phyloP scores from a whole-genome alignment of 768 basidiomycete species.

The Phlegmacium glaucopus region DNA sequence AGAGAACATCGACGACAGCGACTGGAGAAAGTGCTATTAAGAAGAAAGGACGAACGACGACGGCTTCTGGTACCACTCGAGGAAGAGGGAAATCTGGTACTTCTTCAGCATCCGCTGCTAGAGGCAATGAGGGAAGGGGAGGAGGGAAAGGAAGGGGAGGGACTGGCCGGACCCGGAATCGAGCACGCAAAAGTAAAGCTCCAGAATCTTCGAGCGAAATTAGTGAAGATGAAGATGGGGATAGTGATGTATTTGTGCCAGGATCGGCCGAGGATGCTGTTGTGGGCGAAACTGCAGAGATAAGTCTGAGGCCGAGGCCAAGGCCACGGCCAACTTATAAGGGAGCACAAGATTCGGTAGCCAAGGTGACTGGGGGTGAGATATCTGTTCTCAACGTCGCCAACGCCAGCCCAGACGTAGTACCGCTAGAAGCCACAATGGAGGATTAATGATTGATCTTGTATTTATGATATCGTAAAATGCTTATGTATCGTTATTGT shows the following conservation, averaged over 20 bases:
- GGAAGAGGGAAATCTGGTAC: slow-evolving; percentile 6
- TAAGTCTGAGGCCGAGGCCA: slow-evolving; percentile 32
- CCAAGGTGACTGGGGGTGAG: no score
- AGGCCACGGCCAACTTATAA: slow-evolving; percentile 24
- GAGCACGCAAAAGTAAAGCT: slow-evolving; percentile 3
- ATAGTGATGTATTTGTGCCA: slow-evolving; percentile 1
- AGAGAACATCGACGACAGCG: background rate
- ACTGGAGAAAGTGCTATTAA: slow-evolving; percentile 11
- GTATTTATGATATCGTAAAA: no score
- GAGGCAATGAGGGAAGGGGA: background rate
- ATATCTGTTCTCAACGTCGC: no score
- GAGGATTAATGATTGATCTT: no score
- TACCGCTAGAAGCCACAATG: no score
- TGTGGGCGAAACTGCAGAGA: slow-evolving; percentile 12
- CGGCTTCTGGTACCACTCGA: slow-evolving; percentile 1
- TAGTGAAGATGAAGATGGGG: slow-evolving; percentile 4
- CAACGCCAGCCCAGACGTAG: no score
- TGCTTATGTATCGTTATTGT: no score
- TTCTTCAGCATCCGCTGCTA: background rate
- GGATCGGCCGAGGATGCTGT: slow-evolving; percentile 1
- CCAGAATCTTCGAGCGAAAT: background rate
- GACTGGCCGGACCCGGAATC: background rate
- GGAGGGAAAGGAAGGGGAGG: slow-evolving; percentile 4
- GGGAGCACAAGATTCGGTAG: background rate
- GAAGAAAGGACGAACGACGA: slow-evolving; percentile 6